phyloP scores from a whole-genome alignment of 345 rosid genomes.

The Ricinus communis region DNA sequence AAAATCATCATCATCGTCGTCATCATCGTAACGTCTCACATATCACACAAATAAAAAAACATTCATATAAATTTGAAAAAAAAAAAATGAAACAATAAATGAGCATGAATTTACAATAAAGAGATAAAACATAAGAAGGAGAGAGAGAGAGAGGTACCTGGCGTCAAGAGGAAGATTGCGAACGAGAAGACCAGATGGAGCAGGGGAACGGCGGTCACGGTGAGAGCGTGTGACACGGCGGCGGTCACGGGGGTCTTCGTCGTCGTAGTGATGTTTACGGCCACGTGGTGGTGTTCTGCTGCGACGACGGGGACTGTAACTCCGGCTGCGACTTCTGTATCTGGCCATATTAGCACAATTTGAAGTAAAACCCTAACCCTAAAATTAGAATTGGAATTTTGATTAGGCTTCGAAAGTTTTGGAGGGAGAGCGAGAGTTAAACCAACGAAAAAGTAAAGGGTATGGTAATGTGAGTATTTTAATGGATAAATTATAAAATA shows the following conservation, averaged over 20 bases:
- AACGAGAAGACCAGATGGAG: slow-evolving; percentile 86
- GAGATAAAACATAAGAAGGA: not conserved
- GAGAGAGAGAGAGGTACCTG: slow-evolving; percentile 43
- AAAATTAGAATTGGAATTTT: slow-evolving; percentile 13
- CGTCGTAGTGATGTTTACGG: slow-evolving; percentile 56
- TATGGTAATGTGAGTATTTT: too few species aligned
- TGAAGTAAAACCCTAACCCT: slow-evolving; percentile 24
- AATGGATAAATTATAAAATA: too few species aligned
- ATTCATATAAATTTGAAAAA: too few species aligned
- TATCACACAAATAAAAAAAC: not conserved
- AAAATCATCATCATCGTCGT: not conserved
- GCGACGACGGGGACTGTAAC: slow-evolving; percentile 84
- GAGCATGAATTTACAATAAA: not conserved
- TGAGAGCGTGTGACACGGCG: slow-evolving; percentile 50
- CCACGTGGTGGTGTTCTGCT: slow-evolving; percentile 57
- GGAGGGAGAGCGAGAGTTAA: slow-evolving; percentile 28
- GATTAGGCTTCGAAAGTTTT: slow-evolving; percentile 28
- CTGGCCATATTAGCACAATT: slow-evolving; percentile 48
- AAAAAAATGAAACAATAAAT: not conserved
- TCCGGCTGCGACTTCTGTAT: slow-evolving; percentile 69
- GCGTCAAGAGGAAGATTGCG: slow-evolving; percentile 94
- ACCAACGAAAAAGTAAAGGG: too few species aligned
- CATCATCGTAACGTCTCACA: too few species aligned
- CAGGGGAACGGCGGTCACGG: slow-evolving; percentile 75
- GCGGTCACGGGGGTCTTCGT: slow-evolving; percentile 40